phyloP scores from a whole-genome alignment of 805 yeast genomes.

The Lipomyces mesembrius region DNA sequence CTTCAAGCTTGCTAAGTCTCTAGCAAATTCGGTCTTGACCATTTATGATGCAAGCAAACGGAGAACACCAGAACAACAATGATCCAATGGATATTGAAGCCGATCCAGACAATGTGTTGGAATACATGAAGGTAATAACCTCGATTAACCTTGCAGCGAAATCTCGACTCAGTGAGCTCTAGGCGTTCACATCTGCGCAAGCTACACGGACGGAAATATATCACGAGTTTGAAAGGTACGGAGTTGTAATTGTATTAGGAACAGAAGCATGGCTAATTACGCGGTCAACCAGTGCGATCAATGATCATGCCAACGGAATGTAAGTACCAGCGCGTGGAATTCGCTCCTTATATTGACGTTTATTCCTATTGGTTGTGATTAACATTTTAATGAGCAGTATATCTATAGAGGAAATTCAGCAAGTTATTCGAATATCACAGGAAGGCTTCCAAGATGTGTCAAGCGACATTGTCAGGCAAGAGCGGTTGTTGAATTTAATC shows the following conservation, averaged over 20 bases:
- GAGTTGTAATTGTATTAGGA: background rate
- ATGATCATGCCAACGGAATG: slow-evolving; percentile 34
- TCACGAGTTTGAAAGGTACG: slow-evolving; percentile 35
- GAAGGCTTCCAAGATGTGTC: slow-evolving; percentile 37
- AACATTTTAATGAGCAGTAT: slow-evolving; percentile 15
- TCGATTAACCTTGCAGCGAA: background rate
- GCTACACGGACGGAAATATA: slow-evolving; percentile 36
- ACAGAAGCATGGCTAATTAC: background rate
- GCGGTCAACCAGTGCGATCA: slow-evolving; percentile 19
- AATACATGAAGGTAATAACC: slow-evolving; percentile 28
- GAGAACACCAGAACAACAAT: slow-evolving; percentile 5
- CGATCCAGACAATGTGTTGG: slow-evolving; percentile 19
- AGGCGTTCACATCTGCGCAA: slow-evolving; percentile 32
- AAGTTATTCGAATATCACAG: slow-evolving; percentile 34
- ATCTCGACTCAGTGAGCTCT: background rate
- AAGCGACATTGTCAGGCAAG: slow-evolving; percentile 27
- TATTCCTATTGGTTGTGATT: background rate
- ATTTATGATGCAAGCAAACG: slow-evolving; percentile 13
- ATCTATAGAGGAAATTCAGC: slow-evolving; percentile 27
- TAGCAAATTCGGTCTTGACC: background rate
- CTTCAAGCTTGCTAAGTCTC: no score
- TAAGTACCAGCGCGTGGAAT: background rate
- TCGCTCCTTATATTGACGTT: background rate
- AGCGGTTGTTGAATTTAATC: slow-evolving; percentile 12
- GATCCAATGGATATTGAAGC: slow-evolving; percentile 20